These are phyloP conservation scores for Noccaea caerulescens DNA, from an alignment of 345 rosid genomes.

Conservation along the genomic window DNA sequence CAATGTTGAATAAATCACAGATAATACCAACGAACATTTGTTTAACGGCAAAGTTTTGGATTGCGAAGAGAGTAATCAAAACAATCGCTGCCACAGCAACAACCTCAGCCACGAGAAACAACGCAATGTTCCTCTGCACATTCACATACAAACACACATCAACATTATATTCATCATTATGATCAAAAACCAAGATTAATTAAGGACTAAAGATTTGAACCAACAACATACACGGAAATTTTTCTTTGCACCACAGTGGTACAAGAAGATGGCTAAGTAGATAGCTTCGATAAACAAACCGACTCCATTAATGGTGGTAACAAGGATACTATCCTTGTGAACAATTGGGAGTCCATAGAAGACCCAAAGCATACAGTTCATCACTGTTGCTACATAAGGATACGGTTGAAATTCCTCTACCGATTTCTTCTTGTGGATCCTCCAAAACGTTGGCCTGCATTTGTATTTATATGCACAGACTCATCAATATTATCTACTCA, in stretches of 20 bases:
- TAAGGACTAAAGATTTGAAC: not conserved
- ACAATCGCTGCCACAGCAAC: not conserved
- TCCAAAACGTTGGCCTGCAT: slow-evolving; percentile 45
- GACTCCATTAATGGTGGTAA: slow-evolving; percentile 48
- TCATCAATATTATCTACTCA: too few species aligned
- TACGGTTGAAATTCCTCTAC: slow-evolving; percentile 56
- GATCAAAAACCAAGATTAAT: not conserved
- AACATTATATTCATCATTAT: not conserved
- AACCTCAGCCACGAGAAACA: slow-evolving; percentile 21
- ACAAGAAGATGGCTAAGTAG: slow-evolving; percentile 40
- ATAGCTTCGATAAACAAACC: slow-evolving; percentile 46
- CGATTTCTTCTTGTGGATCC: slow-evolving; percentile 45
- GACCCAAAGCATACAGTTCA: slow-evolving; percentile 60
- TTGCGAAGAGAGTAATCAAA: slow-evolving; percentile 29
- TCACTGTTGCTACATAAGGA: slow-evolving; percentile 51
- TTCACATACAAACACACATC: not conserved
- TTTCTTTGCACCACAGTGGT: slow-evolving; percentile 28
- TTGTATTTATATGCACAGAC: too few species aligned
- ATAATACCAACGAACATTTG: slow-evolving; percentile 55
- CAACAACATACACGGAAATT: slow-evolving; percentile 40
- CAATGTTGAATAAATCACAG: slow-evolving; percentile 50
- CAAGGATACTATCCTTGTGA: slow-evolving; percentile 52
- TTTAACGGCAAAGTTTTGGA: slow-evolving; percentile 22
- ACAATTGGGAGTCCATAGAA: slow-evolving; percentile 64
- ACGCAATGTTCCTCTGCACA: slow-evolving; percentile 40